These are phyloP conservation scores for Penicillium ochrochloron DNA, from an alignment of 495 filamentous ascomycete species.

Conservation along the genomic window DNA sequence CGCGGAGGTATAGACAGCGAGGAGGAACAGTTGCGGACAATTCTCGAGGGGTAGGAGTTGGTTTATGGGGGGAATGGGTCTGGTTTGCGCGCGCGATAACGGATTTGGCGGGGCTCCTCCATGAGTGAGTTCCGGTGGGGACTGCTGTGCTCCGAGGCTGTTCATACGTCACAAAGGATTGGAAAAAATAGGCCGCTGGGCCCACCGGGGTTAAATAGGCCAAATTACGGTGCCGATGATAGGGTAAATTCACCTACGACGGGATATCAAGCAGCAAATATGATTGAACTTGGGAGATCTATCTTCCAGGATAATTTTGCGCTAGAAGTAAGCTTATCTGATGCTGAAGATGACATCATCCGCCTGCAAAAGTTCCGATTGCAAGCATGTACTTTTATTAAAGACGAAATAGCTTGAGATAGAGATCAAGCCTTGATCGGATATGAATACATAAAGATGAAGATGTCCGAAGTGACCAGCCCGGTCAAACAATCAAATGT, in stretches of 20 bases:
- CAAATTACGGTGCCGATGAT: neutral
- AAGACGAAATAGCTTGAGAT: neutral
- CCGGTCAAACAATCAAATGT: neutral
- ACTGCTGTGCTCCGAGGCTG: slow-evolving; percentile 36
- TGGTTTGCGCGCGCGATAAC: slow-evolving; percentile 20
- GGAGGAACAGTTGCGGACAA: neutral
- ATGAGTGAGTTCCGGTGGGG: slow-evolving; percentile 33
- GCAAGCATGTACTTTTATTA: slow-evolving; percentile 17
- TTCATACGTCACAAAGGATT: slow-evolving; percentile 25
- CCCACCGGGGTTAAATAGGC: neutral
- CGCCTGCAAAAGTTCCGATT: neutral
- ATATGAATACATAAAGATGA: slow-evolving; percentile 20
- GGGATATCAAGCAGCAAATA: neutral
- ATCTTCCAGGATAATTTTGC: neutral
- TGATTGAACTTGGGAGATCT: neutral
- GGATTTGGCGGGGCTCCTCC: slow-evolving; percentile 30
- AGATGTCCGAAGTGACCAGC: slow-evolving; percentile 8
- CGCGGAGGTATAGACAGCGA: neutral
- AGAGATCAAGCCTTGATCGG: neutral
- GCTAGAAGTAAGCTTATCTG: slow-evolving; percentile 4
- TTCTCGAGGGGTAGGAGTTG: neutral
- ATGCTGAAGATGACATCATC: slow-evolving; percentile 20
- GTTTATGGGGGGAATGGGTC: slow-evolving; percentile 13
- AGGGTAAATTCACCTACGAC: no score
- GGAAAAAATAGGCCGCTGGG: slow-evolving; percentile 2